Evolutionary conservation across 345 rosid genomes (phyloP).

Genomic region (Theobroma cacao): DNA sequence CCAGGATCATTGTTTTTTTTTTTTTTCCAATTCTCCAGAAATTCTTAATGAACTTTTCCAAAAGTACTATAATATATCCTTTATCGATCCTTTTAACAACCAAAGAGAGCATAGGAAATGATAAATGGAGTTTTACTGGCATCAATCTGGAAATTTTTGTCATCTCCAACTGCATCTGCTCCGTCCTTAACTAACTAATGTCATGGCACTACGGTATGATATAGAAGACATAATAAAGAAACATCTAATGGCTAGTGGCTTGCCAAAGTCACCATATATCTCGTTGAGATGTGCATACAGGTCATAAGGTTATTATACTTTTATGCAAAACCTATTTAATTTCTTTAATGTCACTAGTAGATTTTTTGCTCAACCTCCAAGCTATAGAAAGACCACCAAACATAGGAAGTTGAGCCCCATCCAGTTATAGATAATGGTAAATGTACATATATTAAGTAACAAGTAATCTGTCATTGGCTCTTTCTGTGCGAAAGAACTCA

Average conservation of each 20-base stretch:
- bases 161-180: not conserved
- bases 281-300: not conserved
- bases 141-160: not conserved
- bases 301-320: not conserved
- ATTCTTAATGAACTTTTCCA: not conserved
- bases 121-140: not conserved
- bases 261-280: not conserved
- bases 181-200: too few species aligned
- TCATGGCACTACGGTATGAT: not conserved
- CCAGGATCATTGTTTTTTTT: too few species aligned
- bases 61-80: not conserved
- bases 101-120: not conserved
- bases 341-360: not conserved
- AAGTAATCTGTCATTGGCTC: not conserved
- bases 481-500: not conserved
- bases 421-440: not conserved
- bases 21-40: too few species aligned
- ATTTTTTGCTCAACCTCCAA: not conserved
- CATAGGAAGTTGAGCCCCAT: not conserved
- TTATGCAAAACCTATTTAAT: not conserved
- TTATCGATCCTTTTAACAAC: not conserved
- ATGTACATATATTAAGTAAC: not conserved
- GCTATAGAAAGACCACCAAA: not conserved
- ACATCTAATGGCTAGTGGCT: not conserved
- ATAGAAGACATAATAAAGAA: not conserved